Evolutionary conservation across 345 rosid species (phyloP).

Genomic region (Populus nigra): DNA sequence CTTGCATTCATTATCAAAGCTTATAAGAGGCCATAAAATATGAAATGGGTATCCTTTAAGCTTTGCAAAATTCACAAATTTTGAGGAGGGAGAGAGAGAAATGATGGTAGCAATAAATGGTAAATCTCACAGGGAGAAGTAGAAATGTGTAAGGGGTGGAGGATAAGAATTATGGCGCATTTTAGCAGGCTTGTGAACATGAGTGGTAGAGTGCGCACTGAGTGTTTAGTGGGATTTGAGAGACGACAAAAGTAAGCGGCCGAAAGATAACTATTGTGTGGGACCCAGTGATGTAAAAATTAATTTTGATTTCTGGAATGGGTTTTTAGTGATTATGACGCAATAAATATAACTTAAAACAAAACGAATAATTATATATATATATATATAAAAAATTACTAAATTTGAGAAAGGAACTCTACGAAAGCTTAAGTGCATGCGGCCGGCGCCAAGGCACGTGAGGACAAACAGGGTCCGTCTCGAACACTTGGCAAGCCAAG

Average conservation of each 20-base stretch:
- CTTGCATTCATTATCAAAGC: background rate
- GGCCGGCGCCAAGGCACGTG: slow-evolving; percentile 35
- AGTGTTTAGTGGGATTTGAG: slow-evolving; percentile 17
- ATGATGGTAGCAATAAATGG: slow-evolving; percentile 13
- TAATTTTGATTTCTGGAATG: background rate
- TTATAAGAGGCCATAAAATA: background rate
- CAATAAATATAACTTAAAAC: slow-evolving; percentile 6
- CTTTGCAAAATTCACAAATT: background rate
- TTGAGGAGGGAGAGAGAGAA: background rate
- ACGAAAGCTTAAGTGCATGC: slow-evolving; percentile 36
- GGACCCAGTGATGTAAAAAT: slow-evolving; percentile 27
- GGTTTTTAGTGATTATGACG: background rate
- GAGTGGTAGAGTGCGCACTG: slow-evolving; percentile 8
- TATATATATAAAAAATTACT: background rate
- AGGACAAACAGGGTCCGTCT: slow-evolving; percentile 43
- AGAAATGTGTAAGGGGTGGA: slow-evolving; percentile 12
- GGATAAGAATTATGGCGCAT: slow-evolving; percentile 17
- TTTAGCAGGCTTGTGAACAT: background rate
- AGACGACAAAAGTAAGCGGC: slow-evolving; percentile 41
- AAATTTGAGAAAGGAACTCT: background rate
- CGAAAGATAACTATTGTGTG: slow-evolving; percentile 38
- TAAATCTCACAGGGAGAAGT: slow-evolving; percentile 26
- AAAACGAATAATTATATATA: background rate
- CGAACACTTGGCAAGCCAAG: background rate
- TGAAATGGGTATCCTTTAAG: slow-evolving; percentile 3